Base-by-base conservation (phyloP, 768 basidiomycete species). In the Kwoniella botswanensis region DNA sequence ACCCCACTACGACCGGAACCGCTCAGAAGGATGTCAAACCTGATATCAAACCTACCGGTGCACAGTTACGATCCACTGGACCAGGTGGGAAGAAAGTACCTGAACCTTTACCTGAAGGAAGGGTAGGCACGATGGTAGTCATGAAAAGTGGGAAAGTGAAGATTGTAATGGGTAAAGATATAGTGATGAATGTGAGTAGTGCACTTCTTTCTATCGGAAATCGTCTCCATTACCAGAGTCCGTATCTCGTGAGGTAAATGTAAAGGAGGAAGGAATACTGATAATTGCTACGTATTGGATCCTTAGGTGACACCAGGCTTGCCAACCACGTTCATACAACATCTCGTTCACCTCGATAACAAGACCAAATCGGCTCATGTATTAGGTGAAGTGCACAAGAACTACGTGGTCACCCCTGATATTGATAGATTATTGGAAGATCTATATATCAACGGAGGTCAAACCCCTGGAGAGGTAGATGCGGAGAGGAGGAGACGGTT, bases 321-420 rank as follows among this genome's bases (percentile, higher is more conserved):
- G 1, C 91, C 91, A 66, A 89, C 93, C 1, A 91, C 93, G 0
- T 96, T 96, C 82, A 87, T 95, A 2, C 93, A 95, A 80, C 93
- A 96, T 67, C 91, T 92, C 6, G 90, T 92, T 21, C 87, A 90
- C 75, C 79, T 96, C 35, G 90, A 96, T 80, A 77, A 84, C 63
- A 83, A 83, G 50, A 84, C 86, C 21, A 91, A 90, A 76, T 86
- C 85, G 26, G 83, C 93, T 22, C 86, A 86, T 46, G 89, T 94
- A 4, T 85, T 97, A 0, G 94, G 94, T n/a, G 91, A 94, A 80
- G 88, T 96, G 59, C 90, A 90, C 85, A 91, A 90, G 82, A 89
- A 91, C 68, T 96, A 93, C 77, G 87, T 92, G 24, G 90, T 90
- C 44, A 91, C 93, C 0, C 94, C 94, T 0, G 89, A 97, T 76